phyloP scores from a whole-genome alignment of 1,284 basidiomycete genomes.

The Microbotryum intermedium region DNA sequence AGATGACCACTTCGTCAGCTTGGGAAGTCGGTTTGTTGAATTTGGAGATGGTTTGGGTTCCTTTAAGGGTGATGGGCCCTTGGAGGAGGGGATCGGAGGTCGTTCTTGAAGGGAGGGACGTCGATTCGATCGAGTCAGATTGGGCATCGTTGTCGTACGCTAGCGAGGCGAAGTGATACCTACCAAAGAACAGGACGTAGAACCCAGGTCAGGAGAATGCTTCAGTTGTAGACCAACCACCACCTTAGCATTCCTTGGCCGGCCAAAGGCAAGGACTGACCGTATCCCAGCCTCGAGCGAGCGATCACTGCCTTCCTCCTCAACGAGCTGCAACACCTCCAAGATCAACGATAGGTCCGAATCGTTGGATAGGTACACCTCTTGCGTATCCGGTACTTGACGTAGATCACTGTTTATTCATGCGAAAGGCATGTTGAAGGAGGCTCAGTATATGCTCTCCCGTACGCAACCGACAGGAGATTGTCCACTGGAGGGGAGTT shows the following conservation, averaged over 20 bases:
- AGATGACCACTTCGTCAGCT: slow-evolving; percentile 62
- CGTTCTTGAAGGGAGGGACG: slow-evolving; percentile 26
- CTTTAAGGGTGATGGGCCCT: slow-evolving; percentile 58
- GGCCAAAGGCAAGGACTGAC: slow-evolving; percentile 23
- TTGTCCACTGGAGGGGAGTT: slow-evolving; percentile 36
- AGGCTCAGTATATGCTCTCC: not conserved
- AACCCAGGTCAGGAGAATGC: no score
- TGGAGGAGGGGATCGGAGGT: slow-evolving; percentile 40
- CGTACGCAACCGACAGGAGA: no score
- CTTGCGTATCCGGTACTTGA: slow-evolving; percentile 94
- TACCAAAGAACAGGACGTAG: slow-evolving; percentile 40
- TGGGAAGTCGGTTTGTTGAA: slow-evolving; percentile 51
- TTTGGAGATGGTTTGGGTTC: slow-evolving; percentile 64
- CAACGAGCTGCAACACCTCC: slow-evolving; percentile 72
- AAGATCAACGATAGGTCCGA: slow-evolving; percentile 70
- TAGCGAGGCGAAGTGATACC: slow-evolving; percentile 84
- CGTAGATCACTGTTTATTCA: slow-evolving; percentile 58
- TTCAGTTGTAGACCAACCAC: slow-evolving; percentile 58
- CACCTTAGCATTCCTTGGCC: not conserved
- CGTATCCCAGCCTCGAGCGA: slow-evolving; percentile 35
- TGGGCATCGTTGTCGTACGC: slow-evolving; percentile 83
- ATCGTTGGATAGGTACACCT: slow-evolving; percentile 72
- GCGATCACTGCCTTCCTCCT: slow-evolving; percentile 50
- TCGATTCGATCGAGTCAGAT: slow-evolving; percentile 43
- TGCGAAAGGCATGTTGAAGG: not conserved